Evolutionary conservation across 306 rosid species (phyloP).

Genomic region (Ceratonia siliqua): DNA sequence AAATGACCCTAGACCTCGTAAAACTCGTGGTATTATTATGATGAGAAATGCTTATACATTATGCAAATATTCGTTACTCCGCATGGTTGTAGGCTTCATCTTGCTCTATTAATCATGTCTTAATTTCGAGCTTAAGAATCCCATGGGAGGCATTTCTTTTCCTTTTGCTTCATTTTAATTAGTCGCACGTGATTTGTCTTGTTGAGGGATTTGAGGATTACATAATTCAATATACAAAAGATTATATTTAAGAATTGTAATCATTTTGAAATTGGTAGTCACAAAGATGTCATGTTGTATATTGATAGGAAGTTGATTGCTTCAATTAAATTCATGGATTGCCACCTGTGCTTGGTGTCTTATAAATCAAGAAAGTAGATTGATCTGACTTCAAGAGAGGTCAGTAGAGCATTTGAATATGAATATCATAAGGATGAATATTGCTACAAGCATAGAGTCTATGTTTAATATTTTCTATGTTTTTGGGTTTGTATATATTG

Average conservation of each 20-base stretch:
- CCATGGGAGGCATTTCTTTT: neutral
- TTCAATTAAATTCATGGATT: neutral
- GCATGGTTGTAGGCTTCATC: conserved; percentile 1
- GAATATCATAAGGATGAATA: no score
- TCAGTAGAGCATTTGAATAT: no score
- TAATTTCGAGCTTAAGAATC: neutral
- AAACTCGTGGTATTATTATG: neutral
- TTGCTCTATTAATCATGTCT: neutral
- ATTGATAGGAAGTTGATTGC: neutral
- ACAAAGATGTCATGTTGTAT: neutral
- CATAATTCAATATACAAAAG: neutral
- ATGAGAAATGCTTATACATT: neutral
- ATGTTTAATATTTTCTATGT: no score
- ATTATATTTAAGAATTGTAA: neutral
- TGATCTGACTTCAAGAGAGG: no score
- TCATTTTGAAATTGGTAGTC: neutral
- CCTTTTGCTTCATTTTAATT: neutral
- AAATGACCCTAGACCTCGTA: neutral
- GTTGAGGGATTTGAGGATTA: neutral
- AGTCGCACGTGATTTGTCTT: neutral
- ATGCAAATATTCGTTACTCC: neutral
- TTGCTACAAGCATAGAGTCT: no score
- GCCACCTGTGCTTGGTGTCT: no score
- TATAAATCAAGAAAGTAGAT: no score
- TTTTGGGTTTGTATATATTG: no score